Percentiles rank a stretch among this genome's conserved stretches.
phyloP scores from a whole-genome alignment of 1,139 yeast genomes.

The Scheffersomyces cryptocercus region DNA sequence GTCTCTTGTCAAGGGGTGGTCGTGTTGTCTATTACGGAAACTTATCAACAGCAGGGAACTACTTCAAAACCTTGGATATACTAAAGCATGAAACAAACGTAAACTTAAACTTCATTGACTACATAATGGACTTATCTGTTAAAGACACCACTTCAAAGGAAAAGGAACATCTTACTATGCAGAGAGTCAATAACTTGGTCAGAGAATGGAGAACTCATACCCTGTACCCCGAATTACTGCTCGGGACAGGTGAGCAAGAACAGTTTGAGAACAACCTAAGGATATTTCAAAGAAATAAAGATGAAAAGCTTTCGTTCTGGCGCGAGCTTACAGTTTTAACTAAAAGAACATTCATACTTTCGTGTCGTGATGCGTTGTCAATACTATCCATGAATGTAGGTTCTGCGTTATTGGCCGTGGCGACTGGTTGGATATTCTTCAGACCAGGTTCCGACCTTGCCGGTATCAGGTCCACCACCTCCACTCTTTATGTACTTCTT shows the following conservation, averaged over 20 bases:
- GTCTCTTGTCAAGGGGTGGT: slow-evolving; percentile 73
- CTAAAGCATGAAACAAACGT: background rate
- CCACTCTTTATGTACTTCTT: slow-evolving; percentile 62
- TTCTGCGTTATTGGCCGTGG: slow-evolving; percentile 55
- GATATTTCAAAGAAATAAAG: slow-evolving; percentile 26
- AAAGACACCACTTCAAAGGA: slow-evolving; percentile 55
- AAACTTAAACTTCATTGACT: slow-evolving; percentile 52
- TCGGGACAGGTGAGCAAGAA: slow-evolving; percentile 4
- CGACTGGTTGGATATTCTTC: slow-evolving; percentile 77
- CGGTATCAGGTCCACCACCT: slow-evolving; percentile 68
- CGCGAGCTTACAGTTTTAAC: slow-evolving; percentile 57
- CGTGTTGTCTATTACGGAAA: slow-evolving; percentile 61
- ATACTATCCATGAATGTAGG: slow-evolving; percentile 56
- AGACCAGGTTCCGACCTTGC: slow-evolving; percentile 61
- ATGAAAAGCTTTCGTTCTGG: slow-evolving; percentile 29
- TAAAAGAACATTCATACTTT: slow-evolving; percentile 54
- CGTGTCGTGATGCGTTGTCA: slow-evolving; percentile 62
- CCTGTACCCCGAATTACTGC: slow-evolving; percentile 10
- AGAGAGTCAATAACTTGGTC: slow-evolving; percentile 48
- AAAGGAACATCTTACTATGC: slow-evolving; percentile 42
- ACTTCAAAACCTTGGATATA: slow-evolving; percentile 41
- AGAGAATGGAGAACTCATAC: slow-evolving; percentile 46
- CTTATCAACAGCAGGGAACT: slow-evolving; percentile 42
- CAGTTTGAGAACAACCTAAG: slow-evolving; percentile 24
- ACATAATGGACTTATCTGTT: slow-evolving; percentile 68